phyloP scores from a whole-genome alignment of 1,284 basidiomycete genomes.

The Amylostereum areolatum region DNA sequence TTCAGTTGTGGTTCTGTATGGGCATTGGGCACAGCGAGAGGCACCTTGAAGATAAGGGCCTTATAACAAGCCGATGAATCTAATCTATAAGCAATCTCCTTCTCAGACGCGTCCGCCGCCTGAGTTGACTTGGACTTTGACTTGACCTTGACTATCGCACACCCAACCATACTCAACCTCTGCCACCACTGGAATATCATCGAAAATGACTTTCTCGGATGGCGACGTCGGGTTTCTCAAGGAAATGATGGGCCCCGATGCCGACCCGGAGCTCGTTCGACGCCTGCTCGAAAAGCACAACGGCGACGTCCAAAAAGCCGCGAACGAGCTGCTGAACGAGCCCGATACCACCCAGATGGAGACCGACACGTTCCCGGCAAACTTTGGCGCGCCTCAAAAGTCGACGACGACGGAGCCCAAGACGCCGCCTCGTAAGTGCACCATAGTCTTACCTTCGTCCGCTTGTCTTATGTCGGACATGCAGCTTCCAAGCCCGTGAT shows the following conservation, averaged over 20 bases:
- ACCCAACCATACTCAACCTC: no score
- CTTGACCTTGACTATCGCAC: no score
- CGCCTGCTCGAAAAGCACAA: constrained; percentile 51
- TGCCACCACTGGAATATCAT: no score
- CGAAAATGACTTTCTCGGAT: no score
- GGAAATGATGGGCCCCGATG: constrained; percentile 17
- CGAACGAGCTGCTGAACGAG: constrained; percentile 53
- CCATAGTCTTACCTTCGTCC: background rate
- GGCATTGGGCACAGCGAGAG: no score
- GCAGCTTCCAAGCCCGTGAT: constrained; percentile 41
- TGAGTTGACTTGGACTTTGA: no score
- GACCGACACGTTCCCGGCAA: background rate
- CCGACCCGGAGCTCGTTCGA: constrained; percentile 41
- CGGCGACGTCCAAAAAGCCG: constrained; percentile 56
- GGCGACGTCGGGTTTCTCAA: constrained; percentile 6
- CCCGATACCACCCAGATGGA: constrained; percentile 28
- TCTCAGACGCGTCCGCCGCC: no score
- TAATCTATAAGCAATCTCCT: no score
- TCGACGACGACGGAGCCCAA: constrained; percentile 15
- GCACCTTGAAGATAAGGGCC: no score
- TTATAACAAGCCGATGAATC: no score
- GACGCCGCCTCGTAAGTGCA: constrained; percentile 28
- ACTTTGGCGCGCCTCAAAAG: background rate
- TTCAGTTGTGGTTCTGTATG: no score
- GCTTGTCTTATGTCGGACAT: constrained; percentile 6